phyloP scores from a whole-genome alignment of 345 rosid species.

The Sisymbrium irio region DNA sequence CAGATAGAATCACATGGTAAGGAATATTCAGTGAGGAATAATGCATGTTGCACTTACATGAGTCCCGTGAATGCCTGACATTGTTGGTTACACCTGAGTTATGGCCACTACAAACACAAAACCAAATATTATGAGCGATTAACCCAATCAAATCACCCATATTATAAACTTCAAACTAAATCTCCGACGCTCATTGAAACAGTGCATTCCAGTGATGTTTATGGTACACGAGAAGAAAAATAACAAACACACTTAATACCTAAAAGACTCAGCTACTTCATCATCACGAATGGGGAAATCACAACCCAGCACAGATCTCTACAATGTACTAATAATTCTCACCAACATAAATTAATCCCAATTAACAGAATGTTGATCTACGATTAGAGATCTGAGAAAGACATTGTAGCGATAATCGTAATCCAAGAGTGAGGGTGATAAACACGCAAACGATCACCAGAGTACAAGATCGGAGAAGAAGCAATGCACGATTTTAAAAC shows the following conservation, averaged over 20 bases:
- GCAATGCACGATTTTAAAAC: neutral
- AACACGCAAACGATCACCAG: slow-evolving; percentile 10
- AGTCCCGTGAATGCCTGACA: slow-evolving; percentile 32
- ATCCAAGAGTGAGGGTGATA: neutral
- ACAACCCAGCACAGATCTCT: slow-evolving; percentile 17
- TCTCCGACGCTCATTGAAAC: too few relatives aligned
- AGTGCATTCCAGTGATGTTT: too few relatives aligned
- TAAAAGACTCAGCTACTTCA: too few relatives aligned
- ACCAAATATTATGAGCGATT: neutral
- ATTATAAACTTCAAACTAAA: too few relatives aligned
- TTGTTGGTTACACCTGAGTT: slow-evolving; percentile 10
- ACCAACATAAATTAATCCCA: neutral
- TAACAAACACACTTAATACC: too few relatives aligned
- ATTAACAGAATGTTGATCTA: neutral
- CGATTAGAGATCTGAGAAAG: slow-evolving; percentile 2
- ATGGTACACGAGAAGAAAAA: too few relatives aligned
- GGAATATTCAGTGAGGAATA: neutral
- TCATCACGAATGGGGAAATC: too few relatives aligned
- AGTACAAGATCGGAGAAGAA: slow-evolving; percentile 3
- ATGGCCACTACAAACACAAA: neutral
- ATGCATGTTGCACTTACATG: slow-evolving; percentile 23
- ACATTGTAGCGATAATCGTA: neutral
- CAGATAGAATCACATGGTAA: neutral
- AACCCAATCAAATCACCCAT: neutral
- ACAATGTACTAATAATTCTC: neutral